Conservation (phyloP, 2,329 filamentous ascomycete genomes). For the Aureobasidium subglaciale region DNA sequence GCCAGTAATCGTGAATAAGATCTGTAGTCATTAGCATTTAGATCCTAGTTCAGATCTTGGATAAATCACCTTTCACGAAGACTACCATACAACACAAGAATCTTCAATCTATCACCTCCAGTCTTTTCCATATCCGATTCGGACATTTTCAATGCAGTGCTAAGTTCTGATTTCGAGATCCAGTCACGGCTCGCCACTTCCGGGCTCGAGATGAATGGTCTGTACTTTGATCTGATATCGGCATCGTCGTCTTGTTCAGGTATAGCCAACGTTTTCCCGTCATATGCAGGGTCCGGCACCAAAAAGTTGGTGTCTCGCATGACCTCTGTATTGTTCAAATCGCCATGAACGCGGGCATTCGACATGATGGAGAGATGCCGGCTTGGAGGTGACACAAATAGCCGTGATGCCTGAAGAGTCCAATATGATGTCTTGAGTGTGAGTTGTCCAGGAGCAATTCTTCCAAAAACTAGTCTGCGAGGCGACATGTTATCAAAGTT, state of each 20-base stretch:
- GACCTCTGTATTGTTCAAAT: conserved; percentile 23
- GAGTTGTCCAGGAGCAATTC: background rate
- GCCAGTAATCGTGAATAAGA: conserved; percentile 57
- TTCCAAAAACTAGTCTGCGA: background rate
- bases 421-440: background rate
- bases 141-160: conserved; percentile 45
- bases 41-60: background rate
- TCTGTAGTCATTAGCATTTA: conserved; percentile 26
- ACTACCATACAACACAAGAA: conserved; percentile 57
- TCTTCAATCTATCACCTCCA: conserved; percentile 40
- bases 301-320: conserved; percentile 18
- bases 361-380: conserved; percentile 6
- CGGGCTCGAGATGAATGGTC: conserved; percentile 48
- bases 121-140: conserved; percentile 38
- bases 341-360: conserved; percentile 16
- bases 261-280: conserved; percentile 36
- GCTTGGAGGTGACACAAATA: too few species aligned
- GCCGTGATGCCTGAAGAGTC: background rate
- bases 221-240: conserved; percentile 42
- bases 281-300: conserved; percentile 17
- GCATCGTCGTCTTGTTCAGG: conserved; percentile 40
- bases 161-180: conserved; percentile 50
- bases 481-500: background rate
- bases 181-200: conserved; percentile 42
- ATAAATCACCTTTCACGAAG: conserved; percentile 39